A percentile compares a stretch with the other conserved stretches of the same genome.
phyloP scores from a whole-genome alignment of 1,139 yeast genomes.

The Pichia sp. region DNA sequence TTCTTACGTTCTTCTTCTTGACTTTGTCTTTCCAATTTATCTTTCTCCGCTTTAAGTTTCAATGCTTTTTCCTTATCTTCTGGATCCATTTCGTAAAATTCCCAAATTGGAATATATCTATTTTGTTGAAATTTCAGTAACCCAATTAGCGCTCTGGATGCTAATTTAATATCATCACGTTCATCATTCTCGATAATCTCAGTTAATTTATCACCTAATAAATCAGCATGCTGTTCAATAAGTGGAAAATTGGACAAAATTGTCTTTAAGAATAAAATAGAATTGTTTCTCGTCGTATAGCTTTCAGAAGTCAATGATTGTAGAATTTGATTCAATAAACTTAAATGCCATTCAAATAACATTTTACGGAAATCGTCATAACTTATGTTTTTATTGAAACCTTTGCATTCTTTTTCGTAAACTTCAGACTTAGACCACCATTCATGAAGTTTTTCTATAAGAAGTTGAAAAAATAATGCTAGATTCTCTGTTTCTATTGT shows the following conservation, averaged over 20 bases:
- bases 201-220: constrained; percentile 43
- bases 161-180: constrained; percentile 75
- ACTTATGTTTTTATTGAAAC: constrained; percentile 20
- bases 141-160: constrained; percentile 73
- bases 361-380: constrained; percentile 38
- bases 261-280: constrained; percentile 71
- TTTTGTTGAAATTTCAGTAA: constrained; percentile 55
- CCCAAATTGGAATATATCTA: constrained; percentile 54
- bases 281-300: constrained; percentile 77
- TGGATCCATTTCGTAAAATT: constrained; percentile 42
- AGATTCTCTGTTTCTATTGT: constrained; percentile 75
- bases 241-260: constrained; percentile 56
- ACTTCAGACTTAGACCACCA: constrained; percentile 36
- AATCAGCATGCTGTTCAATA: constrained; percentile 62
- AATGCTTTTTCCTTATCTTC: constrained; percentile 31
- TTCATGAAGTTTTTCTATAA: constrained; percentile 35
- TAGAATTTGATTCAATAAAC: constrained; percentile 41
- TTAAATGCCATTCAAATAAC: constrained; percentile 52
- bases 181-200: constrained; percentile 46
- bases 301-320: constrained; percentile 49
- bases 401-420: constrained; percentile 30
- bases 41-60: constrained; percentile 23
- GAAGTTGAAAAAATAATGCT: constrained; percentile 63
- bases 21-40: constrained; percentile 14
- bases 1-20: constrained; percentile 8